A percentile compares a stretch with the other conserved stretches of the same genome.
These are phyloP conservation scores for Hura crepitans DNA, from an alignment of 441 rosid genomes.

Conservation along the genomic window DNA sequence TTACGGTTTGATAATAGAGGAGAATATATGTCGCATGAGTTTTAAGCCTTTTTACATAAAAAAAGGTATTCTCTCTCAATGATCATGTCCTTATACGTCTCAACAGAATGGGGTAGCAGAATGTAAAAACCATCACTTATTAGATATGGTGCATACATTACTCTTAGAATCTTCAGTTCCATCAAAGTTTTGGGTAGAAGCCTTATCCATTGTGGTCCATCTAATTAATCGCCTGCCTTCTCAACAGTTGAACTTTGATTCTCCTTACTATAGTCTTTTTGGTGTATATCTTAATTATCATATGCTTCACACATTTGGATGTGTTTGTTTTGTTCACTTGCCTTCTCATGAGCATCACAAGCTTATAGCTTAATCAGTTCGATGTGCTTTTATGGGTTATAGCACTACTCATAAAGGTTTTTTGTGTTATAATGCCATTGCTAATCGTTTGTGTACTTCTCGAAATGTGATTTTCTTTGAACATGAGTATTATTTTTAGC, in stretches of 20 bases:
- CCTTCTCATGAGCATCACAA: neutral
- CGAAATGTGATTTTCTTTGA: too few species aligned
- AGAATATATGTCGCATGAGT: neutral
- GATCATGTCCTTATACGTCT: neutral
- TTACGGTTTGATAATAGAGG: neutral
- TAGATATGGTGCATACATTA: neutral
- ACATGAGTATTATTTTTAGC: too few species aligned
- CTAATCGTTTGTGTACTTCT: too few species aligned
- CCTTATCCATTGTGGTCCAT: too few species aligned
- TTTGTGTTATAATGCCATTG: neutral
- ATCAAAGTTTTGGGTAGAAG: neutral
- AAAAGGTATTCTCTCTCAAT: neutral
- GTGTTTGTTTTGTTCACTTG: slow-evolving; percentile 9
- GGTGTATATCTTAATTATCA: neutral
- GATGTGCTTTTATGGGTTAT: neutral
- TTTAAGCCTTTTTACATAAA: neutral
- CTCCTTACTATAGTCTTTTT: too few species aligned
- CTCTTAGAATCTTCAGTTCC: neutral
- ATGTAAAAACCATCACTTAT: neutral
- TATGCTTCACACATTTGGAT: neutral
- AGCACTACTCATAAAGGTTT: too few species aligned
- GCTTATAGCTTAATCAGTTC: neutral
- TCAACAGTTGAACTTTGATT: too few species aligned
- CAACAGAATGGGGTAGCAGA: neutral
- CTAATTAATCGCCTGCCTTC: too few species aligned